Evolutionary conservation across 306 rosid genomes (phyloP), one percentile per base, ranked within the genome.

Genomic region (Vigna unguiculata): DNA sequence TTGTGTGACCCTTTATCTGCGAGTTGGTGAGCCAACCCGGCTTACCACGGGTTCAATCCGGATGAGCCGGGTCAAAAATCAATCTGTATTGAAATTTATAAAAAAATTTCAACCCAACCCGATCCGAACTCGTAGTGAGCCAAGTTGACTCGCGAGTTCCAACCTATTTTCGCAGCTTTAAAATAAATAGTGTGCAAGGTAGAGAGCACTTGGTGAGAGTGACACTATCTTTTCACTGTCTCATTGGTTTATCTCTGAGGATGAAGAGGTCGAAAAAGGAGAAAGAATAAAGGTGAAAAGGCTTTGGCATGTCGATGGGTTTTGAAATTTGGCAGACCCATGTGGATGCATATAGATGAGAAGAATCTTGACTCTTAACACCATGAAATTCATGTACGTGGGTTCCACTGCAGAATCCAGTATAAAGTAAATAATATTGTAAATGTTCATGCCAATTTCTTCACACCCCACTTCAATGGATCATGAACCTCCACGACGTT

Each of bases 221-320:
- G 77, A 13, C 41, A 22, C 34, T 45, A 24, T 24, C 55, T 57
- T 64, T 53, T 80, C 52, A 46, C 10, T 30, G 12, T 32, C 65
- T 57, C 17, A 30, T 30, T 59, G 76, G 51, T 62, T 41, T 84
- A 58, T 69, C 71, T 40, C 34, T 21, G 30, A 36, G 68, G 74
- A 76, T 60, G 36, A 36, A 53, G 60, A 52, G 41, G 72, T 87
- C 81, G 81, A 85, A 87, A 85, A 83, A 75, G 62, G 46, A 54
- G 41, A 65, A 70, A 67, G 84, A 86, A 75, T 74, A 75, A 87
- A 87, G 86, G 73, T 63, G 46, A 59, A 80, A 80, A 77, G 20
- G 71, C 72, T 58, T 78, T 40, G 19, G 68, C 80, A 51, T 53
- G 34, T 65, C 45, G 38, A 60, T 28, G 69, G 59, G 36, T 57